Evolutionary conservation across 208 protist genomes (phyloP), one percentile per base, ranked within the genome.

Genomic region (Endotrypanum monterogeii): DNA sequence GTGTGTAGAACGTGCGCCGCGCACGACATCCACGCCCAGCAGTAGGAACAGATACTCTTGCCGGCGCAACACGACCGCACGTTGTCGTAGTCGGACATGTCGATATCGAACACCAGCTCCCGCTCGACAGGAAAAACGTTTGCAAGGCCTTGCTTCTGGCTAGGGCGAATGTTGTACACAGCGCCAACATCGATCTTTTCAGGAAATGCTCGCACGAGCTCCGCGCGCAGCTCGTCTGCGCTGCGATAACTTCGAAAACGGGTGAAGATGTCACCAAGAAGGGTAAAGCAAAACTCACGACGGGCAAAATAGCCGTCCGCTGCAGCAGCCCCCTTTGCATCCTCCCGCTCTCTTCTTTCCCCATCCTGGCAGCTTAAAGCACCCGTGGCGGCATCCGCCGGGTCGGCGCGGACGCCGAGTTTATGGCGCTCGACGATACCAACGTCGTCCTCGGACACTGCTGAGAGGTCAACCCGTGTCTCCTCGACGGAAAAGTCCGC

Each of bases 61-160:
- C 86, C 96, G 16, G 63, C 82, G 83, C 98, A 99, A 82, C 99
- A 99, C 0, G 91, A 96, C 16, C 99, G 93, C 6, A 99, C 94
- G 37, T 99, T 98, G 85, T 99, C 98, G 89, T 99, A 99, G 85
- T 99, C 99, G 51, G 97, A 98, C 88, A 99, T 98, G 88, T 99
- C 99, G 79, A 99, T 99, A 96, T 99, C 99, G 76, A 99, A 99
- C 7, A 99, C 97, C 1, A 99, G 89, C 83, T 99, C 98, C 20
- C 97, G 97, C 83, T 99, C 90, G 8, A 93, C 67, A 3, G 96
- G 86, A 11, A 88, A 73, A 44, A 95, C 83, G 69, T 95, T 89
- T n/a, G 74, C 68, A n/a, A 83, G 83, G 25, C 78, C 78, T 58
- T 94, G 89, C 72, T 96, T 97, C 68, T 96, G 88, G 74, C 88